These are phyloP conservation scores for Fusarium coffeatum DNA, from an alignment of 2,329 filamentous ascomycete species.

Conservation along the genomic window DNA sequence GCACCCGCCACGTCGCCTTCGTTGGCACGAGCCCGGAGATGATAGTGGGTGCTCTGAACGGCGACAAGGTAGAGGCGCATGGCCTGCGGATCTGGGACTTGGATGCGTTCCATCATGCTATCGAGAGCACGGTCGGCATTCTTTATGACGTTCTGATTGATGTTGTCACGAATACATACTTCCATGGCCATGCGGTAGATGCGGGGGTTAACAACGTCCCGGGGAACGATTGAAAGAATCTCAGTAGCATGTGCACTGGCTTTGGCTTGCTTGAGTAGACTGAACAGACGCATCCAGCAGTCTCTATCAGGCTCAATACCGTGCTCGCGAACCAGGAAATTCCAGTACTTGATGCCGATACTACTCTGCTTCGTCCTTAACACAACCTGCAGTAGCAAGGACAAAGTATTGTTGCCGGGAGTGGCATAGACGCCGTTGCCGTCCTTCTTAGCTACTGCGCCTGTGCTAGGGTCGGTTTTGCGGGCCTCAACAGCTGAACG, in stretches of 20 bases:
- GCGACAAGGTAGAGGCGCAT: slow-evolving; percentile 68
- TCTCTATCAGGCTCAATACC: slow-evolving; percentile 76
- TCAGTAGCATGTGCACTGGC: slow-evolving; percentile 71
- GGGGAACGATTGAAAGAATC: slow-evolving; percentile 68
- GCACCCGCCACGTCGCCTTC: slow-evolving; percentile 50
- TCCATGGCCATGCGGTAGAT: slow-evolving; percentile 80
- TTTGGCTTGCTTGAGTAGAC: slow-evolving; percentile 72
- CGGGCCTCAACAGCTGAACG: slow-evolving; percentile 12
- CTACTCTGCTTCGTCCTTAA: slow-evolving; percentile 68
- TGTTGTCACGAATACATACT: slow-evolving; percentile 79
- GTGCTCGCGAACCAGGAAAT: slow-evolving; percentile 71
- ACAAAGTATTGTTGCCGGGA: slow-evolving; percentile 70
- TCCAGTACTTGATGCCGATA: slow-evolving; percentile 82
- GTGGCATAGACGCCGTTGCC: slow-evolving; percentile 51
- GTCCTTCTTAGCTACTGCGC: slow-evolving; percentile 18
- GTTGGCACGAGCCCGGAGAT: slow-evolving; percentile 51
- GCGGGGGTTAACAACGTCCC: slow-evolving; percentile 56
- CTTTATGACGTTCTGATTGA: slow-evolving; percentile 75
- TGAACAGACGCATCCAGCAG: slow-evolving; percentile 77
- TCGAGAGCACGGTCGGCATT: slow-evolving; percentile 74
- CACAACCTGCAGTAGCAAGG: slow-evolving; percentile 75
- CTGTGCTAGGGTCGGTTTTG: slow-evolving; percentile 11
- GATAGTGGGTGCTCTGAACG: slow-evolving; percentile 61
- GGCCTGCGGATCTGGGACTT: slow-evolving; percentile 61
- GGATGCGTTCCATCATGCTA: slow-evolving; percentile 63